These are phyloP conservation scores for Agrocybe pediades DNA, from an alignment of 768 basidiomycete genomes.

Conservation along the genomic window DNA sequence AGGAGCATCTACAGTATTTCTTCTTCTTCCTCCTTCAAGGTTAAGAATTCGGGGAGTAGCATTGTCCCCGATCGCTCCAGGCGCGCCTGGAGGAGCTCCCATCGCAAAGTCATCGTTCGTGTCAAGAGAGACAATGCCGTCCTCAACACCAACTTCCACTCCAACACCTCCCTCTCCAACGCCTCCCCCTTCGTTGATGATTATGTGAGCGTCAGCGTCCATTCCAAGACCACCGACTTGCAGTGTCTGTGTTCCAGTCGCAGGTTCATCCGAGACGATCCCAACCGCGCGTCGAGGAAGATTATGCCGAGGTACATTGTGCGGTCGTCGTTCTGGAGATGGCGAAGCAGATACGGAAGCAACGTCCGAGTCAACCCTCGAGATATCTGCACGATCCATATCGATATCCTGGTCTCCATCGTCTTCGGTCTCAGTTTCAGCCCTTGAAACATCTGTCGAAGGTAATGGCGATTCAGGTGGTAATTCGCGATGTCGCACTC, in stretches of 20 bases:
- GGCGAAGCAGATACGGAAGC: slow-evolving; percentile 33
- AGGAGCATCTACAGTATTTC: slow-evolving; percentile 39
- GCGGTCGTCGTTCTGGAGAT: slow-evolving; percentile 31
- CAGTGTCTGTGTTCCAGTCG: slow-evolving; percentile 20
- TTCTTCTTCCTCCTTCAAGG: slow-evolving; percentile 21
- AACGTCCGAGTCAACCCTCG: slow-evolving; percentile 21
- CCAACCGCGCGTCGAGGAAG: slow-evolving; percentile 34
- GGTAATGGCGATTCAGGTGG: slow-evolving; percentile 38
- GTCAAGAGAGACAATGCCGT: slow-evolving; percentile 75
- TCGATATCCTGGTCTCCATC: slow-evolving; percentile 54
- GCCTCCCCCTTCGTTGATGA: slow-evolving; percentile 46
- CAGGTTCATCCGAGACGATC: slow-evolving; percentile 41
- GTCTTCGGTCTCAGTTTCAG: slow-evolving; percentile 80
- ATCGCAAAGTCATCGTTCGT: slow-evolving; percentile 88
- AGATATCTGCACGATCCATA: slow-evolving; percentile 35
- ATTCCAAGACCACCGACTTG: slow-evolving; percentile 24
- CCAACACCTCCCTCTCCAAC: slow-evolving; percentile 25
- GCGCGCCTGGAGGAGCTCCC: slow-evolving; percentile 89
- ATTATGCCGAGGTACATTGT: slow-evolving; percentile 20
- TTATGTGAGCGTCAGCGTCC: slow-evolving; percentile 40
- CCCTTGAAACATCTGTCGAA: slow-evolving; percentile 49
- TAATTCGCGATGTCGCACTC: slow-evolving; percentile 28
- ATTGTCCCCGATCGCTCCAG: slow-evolving; percentile 63
- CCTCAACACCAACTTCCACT: slow-evolving; percentile 63
- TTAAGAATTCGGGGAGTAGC: slow-evolving; percentile 25